phyloP scores from a whole-genome alignment of 208 protist species.

The Phytomonas sp. region DNA sequence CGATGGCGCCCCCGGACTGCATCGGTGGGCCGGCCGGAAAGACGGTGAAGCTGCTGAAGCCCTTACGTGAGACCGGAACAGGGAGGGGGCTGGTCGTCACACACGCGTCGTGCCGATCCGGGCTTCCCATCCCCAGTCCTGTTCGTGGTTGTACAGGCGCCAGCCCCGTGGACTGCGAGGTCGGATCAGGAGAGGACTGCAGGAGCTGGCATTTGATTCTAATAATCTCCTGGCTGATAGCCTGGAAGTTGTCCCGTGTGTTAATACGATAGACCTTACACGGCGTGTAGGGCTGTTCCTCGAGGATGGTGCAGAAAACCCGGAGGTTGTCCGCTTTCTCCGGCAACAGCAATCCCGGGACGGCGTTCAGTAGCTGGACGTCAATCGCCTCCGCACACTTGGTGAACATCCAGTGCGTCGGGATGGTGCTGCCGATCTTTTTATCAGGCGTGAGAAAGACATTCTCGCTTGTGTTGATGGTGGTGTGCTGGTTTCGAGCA shows the following conservation, averaged over 20 bases:
- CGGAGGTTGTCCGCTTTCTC: constrained; percentile 52
- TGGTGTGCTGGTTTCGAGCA: constrained; percentile 59
- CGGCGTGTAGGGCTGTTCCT: constrained; percentile 35
- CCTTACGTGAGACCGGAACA: constrained; percentile 1
- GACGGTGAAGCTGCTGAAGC: not conserved
- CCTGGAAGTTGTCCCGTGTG: constrained; percentile 57
- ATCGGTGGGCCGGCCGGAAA: constrained; percentile 7
- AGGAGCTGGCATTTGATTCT: constrained; percentile 39
- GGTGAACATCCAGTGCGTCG: constrained; percentile 56
- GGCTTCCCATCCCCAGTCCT: not conserved
- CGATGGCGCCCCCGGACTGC: constrained; percentile 17
- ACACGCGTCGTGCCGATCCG: constrained; percentile 11
- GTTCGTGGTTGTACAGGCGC: not conserved
- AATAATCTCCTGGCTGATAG: constrained; percentile 63
- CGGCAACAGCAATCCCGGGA: constrained; percentile 23
- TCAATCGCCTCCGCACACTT: constrained; percentile 17
- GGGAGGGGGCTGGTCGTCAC: not conserved
- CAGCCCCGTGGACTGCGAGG: not conserved
- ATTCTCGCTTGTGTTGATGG: constrained; percentile 32
- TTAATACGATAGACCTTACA: constrained; percentile 53
- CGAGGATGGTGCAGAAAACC: constrained; percentile 68
- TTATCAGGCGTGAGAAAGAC: constrained; percentile 40
- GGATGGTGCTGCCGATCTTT: constrained; percentile 46
- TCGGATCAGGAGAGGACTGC: not conserved
- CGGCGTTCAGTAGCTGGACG: constrained; percentile 50